These are phyloP conservation scores for Geotrichum cucujoidarum DNA, from an alignment of 1,139 yeast genomes.

Conservation along the genomic window DNA sequence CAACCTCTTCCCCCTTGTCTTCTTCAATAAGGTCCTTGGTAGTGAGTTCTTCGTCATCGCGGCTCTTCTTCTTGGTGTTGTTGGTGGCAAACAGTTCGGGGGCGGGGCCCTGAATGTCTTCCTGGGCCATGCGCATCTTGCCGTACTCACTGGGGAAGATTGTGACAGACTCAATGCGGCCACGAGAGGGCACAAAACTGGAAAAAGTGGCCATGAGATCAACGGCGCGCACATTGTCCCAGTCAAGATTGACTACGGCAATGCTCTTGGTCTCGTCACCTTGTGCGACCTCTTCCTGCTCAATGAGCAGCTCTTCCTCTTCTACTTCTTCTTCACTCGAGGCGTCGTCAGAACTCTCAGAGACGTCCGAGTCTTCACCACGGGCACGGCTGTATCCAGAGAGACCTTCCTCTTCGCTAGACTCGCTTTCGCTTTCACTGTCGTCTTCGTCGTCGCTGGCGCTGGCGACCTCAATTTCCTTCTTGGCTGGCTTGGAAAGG, in stretches of 20 bases:
- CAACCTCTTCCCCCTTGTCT: slow-evolving; percentile 45
- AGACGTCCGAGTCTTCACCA: slow-evolving; percentile 55
- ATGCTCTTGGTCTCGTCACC: slow-evolving; percentile 79
- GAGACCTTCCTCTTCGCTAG: slow-evolving; percentile 28
- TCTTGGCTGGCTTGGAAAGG: slow-evolving; percentile 4
- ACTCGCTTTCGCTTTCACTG: slow-evolving; percentile 27
- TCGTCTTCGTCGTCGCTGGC: slow-evolving; percentile 22
- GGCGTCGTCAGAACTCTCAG: slow-evolving; percentile 40
- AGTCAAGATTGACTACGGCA: slow-evolving; percentile 94
- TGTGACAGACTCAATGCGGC: slow-evolving; percentile 61
- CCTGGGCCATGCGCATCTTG: slow-evolving; percentile 84
- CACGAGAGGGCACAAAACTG: slow-evolving; percentile 78
- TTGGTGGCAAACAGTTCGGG: slow-evolving; percentile 61
- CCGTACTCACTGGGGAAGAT: slow-evolving; percentile 95
- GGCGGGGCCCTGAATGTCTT: slow-evolving; percentile 91
- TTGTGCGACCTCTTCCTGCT: slow-evolving; percentile 60
- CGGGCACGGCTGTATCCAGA: slow-evolving; percentile 59
- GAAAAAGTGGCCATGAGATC: slow-evolving; percentile 88
- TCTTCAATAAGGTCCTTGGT: slow-evolving; percentile 33
- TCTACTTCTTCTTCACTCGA: slow-evolving; percentile 29
- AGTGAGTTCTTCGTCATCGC: slow-evolving; percentile 36
- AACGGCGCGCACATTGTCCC: slow-evolving; percentile 86
- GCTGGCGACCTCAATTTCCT: slow-evolving; percentile 5
- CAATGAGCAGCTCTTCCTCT: slow-evolving; percentile 58
- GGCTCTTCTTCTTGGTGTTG: slow-evolving; percentile 37